Conservation (phyloP, 108 stramenopile species). For the Pseudonitzschia delicatissima region DNA sequence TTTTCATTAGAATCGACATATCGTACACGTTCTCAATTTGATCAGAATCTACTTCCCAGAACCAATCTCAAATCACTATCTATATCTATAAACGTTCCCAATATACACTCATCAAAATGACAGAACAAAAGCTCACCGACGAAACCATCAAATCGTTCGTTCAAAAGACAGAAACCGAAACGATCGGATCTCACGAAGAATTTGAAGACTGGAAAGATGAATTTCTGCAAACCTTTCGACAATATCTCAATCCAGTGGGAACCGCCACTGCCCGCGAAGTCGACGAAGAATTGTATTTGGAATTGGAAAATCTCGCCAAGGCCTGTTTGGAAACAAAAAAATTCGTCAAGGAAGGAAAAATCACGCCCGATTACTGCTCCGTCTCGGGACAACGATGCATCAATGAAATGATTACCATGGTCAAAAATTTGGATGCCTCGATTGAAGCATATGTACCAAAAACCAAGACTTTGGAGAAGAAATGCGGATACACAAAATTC, state of each 20-base stretch:
- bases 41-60: too few relatives aligned
- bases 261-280: slow-evolving; percentile 21
- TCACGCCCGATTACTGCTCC: not conserved
- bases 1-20: too few relatives aligned
- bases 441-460: slow-evolving; percentile 20
- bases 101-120: not conserved
- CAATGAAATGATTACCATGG: slow-evolving; percentile 20
- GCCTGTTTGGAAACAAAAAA: slow-evolving; percentile 10
- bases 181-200: slow-evolving; percentile 20
- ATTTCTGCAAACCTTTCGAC: slow-evolving; percentile 15
- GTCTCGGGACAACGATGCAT: slow-evolving; percentile 14
- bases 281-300: slow-evolving; percentile 18
- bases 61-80: too few relatives aligned
- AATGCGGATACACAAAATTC: slow-evolving; percentile 18
- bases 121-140: not conserved
- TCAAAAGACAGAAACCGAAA: too few relatives aligned
- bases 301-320: slow-evolving; percentile 21
- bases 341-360: slow-evolving; percentile 6
- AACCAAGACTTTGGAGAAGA: slow-evolving; percentile 9
- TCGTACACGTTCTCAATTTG: too few relatives aligned
- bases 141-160: too few relatives aligned
- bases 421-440: slow-evolving; percentile 1
- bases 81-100: too few relatives aligned
- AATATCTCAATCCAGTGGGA: slow-evolving; percentile 17
- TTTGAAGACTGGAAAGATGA: slow-evolving; percentile 30